Percentiles rank a stretch among this genome's conserved stretches.
These are phyloP conservation scores for Eremomyces bilateralis DNA, from an alignment of 495 filamentous ascomycete species.

Conservation along the genomic window DNA sequence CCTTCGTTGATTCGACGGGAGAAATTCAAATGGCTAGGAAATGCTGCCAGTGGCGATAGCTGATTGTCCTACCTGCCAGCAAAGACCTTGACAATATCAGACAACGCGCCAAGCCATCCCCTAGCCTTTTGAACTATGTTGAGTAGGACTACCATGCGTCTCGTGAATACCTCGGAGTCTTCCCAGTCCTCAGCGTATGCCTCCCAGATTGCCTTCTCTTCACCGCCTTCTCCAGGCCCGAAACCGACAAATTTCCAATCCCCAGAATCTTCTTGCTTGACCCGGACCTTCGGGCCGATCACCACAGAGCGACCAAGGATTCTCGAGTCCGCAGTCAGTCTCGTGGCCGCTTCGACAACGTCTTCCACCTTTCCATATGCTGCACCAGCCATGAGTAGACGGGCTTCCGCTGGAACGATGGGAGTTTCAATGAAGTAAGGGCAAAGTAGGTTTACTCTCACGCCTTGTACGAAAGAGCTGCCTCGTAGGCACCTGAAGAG, in stretches of 20 bases:
- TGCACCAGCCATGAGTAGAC: constrained; percentile 31
- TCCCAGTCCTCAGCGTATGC: constrained; percentile 35
- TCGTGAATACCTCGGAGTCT: constrained; percentile 27
- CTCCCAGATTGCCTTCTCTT: constrained; percentile 29
- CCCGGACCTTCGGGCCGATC: constrained; percentile 31
- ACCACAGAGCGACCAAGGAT: constrained; percentile 29
- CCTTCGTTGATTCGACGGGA: too few relatives aligned
- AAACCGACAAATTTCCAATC: constrained; percentile 18
- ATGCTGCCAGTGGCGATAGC: too few relatives aligned
- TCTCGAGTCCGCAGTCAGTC: constrained; percentile 23
- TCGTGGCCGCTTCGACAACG: constrained; percentile 29
- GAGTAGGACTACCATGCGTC: constrained; percentile 24
- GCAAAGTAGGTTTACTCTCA: constrained; percentile 37
- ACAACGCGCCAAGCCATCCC: constrained; percentile 28
- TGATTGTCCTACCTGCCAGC: too few relatives aligned
- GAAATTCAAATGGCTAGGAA: too few relatives aligned
- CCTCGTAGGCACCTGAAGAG: constrained; percentile 35
- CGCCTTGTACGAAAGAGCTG: constrained; percentile 22
- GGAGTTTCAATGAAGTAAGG: constrained; percentile 51
- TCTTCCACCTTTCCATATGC: constrained; percentile 29
- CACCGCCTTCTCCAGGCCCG: constrained; percentile 1
- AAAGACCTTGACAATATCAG: constrained; percentile 22
- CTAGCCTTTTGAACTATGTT: constrained; percentile 23
- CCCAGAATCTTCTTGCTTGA: constrained; percentile 16
- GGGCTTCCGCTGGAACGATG: constrained; percentile 18